A percentile compares a stretch with the other conserved stretches of the same genome.
Conservation (phyloP, 2,329 filamentous ascomycete genomes). For the Alternaria sp. region DNA sequence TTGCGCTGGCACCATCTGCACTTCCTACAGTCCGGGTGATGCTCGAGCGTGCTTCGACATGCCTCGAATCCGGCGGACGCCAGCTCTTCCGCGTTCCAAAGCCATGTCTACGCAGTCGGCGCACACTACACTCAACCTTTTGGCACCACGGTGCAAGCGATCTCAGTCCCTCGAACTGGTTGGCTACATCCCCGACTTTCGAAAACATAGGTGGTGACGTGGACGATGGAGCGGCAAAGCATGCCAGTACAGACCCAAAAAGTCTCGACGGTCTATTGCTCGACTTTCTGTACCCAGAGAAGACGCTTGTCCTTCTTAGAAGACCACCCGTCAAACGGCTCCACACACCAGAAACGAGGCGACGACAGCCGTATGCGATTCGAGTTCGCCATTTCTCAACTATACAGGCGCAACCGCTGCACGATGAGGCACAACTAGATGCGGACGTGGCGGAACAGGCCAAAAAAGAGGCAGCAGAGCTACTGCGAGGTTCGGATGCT, state of each 20-base stretch:
- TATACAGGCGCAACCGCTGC: slow-evolving; percentile 19
- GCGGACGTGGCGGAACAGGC: slow-evolving; percentile 23
- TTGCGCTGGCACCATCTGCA: slow-evolving; percentile 32
- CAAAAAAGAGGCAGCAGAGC: slow-evolving; percentile 30
- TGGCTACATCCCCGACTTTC: slow-evolving; percentile 27
- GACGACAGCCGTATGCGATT: slow-evolving; percentile 32
- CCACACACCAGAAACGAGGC: slow-evolving; percentile 39
- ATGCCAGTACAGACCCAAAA: slow-evolving; percentile 7
- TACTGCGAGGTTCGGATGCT: slow-evolving; percentile 29
- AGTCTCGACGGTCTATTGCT: slow-evolving; percentile 42
- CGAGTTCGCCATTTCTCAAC: slow-evolving; percentile 43
- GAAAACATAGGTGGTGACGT: slow-evolving; percentile 24
- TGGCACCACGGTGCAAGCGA: slow-evolving; percentile 64
- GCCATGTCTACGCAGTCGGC: slow-evolving; percentile 54
- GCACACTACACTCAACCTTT: slow-evolving; percentile 63
- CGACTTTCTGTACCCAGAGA: slow-evolving; percentile 60
- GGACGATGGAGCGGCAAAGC: slow-evolving; percentile 18
- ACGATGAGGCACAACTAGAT: slow-evolving; percentile 18
- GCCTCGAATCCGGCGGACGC: slow-evolving; percentile 65
- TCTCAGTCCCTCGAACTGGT: slow-evolving; percentile 52
- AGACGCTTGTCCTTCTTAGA: slow-evolving; percentile 53
- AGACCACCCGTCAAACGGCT: slow-evolving; percentile 33
- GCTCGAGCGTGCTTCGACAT: slow-evolving; percentile 68
- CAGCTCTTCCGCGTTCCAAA: slow-evolving; percentile 58
- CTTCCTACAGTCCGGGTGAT: slow-evolving; percentile 52